Evolutionary conservation across 495 filamentous ascomycete genomes (phyloP), one percentile per base, ranked within the genome.

Genomic region (Oidiodendron maius): DNA sequence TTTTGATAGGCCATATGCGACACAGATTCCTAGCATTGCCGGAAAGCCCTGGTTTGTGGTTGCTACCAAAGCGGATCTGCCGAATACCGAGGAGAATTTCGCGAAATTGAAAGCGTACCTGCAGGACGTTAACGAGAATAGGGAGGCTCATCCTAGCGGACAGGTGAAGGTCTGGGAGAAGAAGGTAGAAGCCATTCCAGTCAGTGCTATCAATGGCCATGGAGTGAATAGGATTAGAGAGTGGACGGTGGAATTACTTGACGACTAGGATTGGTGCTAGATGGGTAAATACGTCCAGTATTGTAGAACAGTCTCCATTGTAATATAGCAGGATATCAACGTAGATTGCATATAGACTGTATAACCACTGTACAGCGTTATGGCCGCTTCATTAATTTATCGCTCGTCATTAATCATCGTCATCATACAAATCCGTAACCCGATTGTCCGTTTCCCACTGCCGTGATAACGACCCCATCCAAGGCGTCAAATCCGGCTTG

Each of bases 31-130:
- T 13, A 80, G 86, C 35, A 86, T 94, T 40, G 84, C 86, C 13
- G 74, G 74, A 9, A 98, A 98, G 63, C 89, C 91, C 4, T 98
- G 94, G 94, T 93, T 96, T 56, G 91, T 97, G 1, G 86, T 97
- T 28, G 94, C 90, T 8, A 96, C 91, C 28, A 98, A 98, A 64
- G 91, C 88, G 9, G 93, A 98, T 64, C 60, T 96, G 40, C 76
- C 80, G 8, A 75, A 76, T 1, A 93, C 94, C 4, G 75, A 88
- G 64, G 75, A 82, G 18, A 93, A 90, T 53, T 98, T 87, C 61
- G 68, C 58, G 21, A 65, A 65, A 40, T 63, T 98, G 55, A 80
- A 82, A 46, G 64, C 64, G 1, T 95, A 93, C 64, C 64, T 95
- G 3, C 64, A 72, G 1, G 71, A 65, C 1, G 72, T 95, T 3